Evolutionary conservation across 805 yeast genomes (phyloP).

Genomic region (Monosporozyma servazzii): DNA sequence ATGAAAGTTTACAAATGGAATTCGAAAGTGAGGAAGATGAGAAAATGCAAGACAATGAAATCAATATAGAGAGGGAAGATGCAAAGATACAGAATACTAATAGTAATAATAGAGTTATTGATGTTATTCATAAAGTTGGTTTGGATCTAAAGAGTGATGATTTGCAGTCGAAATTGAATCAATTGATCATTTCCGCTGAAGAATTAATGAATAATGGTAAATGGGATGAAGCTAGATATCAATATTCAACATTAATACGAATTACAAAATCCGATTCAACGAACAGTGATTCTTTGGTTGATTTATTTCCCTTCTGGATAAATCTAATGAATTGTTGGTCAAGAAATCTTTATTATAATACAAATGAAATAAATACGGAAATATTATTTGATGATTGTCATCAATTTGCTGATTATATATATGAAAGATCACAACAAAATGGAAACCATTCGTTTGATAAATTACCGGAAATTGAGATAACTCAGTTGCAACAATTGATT

Average conservation of each 20-base stretch:
- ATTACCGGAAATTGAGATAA: background rate
- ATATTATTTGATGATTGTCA: background rate
- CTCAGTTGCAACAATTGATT: background rate
- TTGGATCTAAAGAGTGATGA: background rate
- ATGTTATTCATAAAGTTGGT: too few species aligned
- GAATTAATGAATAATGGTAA: background rate
- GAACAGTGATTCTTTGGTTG: background rate
- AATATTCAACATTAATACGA: background rate
- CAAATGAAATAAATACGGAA: background rate
- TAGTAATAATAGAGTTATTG: too few species aligned
- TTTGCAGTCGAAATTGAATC: background rate
- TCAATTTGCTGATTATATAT: background rate
- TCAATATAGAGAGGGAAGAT: background rate
- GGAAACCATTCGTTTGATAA: too few species aligned
- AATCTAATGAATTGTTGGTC: constrained; percentile 2
- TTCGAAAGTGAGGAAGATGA: constrained; percentile 17
- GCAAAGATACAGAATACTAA: too few species aligned
- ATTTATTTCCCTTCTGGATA: background rate
- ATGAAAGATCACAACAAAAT: background rate
- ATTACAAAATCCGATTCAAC: background rate
- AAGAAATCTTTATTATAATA: background rate
- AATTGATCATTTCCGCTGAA: background rate
- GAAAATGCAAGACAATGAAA: background rate
- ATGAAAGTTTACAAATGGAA: constrained; percentile 23
- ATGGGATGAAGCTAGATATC: background rate